Base-by-base conservation (phyloP, 805 yeast genomes). In the Lachancea kluyveri region DNA sequence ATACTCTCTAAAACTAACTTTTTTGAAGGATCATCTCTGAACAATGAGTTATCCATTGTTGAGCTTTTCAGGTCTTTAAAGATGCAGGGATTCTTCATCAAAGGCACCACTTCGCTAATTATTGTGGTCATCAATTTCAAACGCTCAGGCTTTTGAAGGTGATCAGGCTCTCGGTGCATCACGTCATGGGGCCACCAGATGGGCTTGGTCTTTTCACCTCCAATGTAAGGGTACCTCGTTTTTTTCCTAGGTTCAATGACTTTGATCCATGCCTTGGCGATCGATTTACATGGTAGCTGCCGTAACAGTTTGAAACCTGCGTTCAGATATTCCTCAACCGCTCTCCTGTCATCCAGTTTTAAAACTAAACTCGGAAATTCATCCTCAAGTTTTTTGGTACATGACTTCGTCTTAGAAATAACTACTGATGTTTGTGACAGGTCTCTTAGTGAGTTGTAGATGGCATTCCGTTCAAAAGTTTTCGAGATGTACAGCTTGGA, bases 161-260 rank as follows among this genome's bases (percentile, higher is more conserved):
- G 90, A 49, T 80, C 90, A 0, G 90, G 90, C 46, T 81, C 88
- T 26, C 62, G 64, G 54, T 81, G 90, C 21, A 72, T 59, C 1
- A 77, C 70, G 8, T 41, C 35, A 0, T 25, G 21, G 0, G 88
- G 88, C 92, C 92, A 81, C 88, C 88, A 80, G 4, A 48, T 45
- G 1, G 90, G 92, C 40, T 62, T 70, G 8, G 69, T 43, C 0
- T 16, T 28, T 9, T 69, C 68, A 2, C 74, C 74, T 7, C 50
- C 46, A 33, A 72, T 78, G 50, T 81, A 81, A 3, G 90, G 90
- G 42, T 59, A 68, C 15, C 59, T 55, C 1, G 78, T 64, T 53
- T 79, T 85, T 40, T 81, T 81, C 33, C 57, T 64, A 2, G 90
- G 88, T 46, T 79, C 86, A 10, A 79, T 62, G 1, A 62, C 52